A percentile compares a stretch with the other conserved stretches of the same genome.
Evolutionary conservation across 768 basidiomycete species (phyloP).

Genomic region (Mycena filopes): DNA sequence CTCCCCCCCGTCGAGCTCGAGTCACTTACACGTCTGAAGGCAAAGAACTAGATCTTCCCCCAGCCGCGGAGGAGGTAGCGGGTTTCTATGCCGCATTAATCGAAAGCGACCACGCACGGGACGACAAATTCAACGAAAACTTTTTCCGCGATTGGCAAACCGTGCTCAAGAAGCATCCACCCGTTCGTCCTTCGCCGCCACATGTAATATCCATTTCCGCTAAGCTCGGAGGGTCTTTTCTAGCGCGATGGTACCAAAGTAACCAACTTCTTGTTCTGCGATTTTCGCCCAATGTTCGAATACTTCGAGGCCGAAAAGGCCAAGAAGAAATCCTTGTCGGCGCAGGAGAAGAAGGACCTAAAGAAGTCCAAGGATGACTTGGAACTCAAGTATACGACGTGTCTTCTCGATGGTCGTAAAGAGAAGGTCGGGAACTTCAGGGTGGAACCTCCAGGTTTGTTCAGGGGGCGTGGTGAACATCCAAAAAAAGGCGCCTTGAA

Average conservation of each 20-base stretch:
- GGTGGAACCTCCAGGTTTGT: slow-evolving; percentile 98
- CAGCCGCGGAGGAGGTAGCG: slow-evolving; percentile 94
- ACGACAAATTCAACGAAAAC: slow-evolving; percentile 90
- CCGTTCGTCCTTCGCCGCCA: slow-evolving; percentile 62
- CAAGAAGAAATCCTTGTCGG: slow-evolving; percentile 87
- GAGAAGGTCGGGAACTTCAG: slow-evolving; percentile 99
- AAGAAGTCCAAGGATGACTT: slow-evolving; percentile 87
- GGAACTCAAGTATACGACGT: slow-evolving; percentile 87
- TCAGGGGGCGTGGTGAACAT: slow-evolving; percentile 97
- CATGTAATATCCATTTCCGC: slow-evolving; percentile 8
- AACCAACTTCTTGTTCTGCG: slow-evolving; percentile 80
- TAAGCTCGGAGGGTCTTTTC: slow-evolving; percentile 9
- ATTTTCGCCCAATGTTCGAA: slow-evolving; percentile 95
- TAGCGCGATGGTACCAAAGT: slow-evolving; percentile 83
- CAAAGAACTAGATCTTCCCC: slow-evolving; percentile 79
- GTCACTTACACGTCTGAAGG: slow-evolving; percentile 57
- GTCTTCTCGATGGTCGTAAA: slow-evolving; percentile 94
- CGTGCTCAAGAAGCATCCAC: slow-evolving; percentile 82
- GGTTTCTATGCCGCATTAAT: slow-evolving; percentile 94
- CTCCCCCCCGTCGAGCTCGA: background rate
- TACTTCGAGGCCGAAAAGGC: slow-evolving; percentile 93
- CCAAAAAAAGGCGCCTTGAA: slow-evolving; percentile 97
- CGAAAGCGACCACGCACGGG: slow-evolving; percentile 92
- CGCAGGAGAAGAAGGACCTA: slow-evolving; percentile 89
- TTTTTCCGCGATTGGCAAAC: slow-evolving; percentile 93